These are phyloP conservation scores for Cadophora malorum DNA, from an alignment of 2,329 filamentous ascomycete species.

Conservation along the genomic window DNA sequence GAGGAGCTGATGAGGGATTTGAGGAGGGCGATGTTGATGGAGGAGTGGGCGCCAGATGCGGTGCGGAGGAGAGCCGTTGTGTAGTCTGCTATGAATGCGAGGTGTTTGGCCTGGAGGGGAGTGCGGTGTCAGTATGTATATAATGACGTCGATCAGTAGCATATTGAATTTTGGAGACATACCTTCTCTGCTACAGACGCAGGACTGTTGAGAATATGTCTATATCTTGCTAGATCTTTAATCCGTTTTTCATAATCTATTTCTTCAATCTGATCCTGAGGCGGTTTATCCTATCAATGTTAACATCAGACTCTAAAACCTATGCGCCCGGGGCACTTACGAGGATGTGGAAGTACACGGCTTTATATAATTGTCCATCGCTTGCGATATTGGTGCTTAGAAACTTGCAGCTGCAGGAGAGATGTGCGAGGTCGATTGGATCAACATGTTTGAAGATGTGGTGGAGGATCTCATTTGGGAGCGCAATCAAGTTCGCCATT, in stretches of 20 bases:
- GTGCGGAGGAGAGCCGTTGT: constrained; percentile 34
- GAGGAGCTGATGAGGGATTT: constrained; percentile 2
- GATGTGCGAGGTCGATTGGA: constrained; percentile 59
- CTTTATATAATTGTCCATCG: constrained; percentile 66
- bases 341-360: constrained; percentile 63
- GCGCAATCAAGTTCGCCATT: constrained; percentile 19
- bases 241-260: constrained; percentile 20
- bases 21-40: constrained; percentile 54
- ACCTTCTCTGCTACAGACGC: constrained; percentile 19
- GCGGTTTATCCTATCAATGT: constrained; percentile 23
- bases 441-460: constrained; percentile 63
- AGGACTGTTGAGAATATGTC: constrained; percentile 19
- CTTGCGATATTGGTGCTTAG: constrained; percentile 61
- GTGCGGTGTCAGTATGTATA: not conserved
- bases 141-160: not conserved
- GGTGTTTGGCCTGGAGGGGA: not conserved
- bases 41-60: constrained; percentile 49
- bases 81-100: constrained; percentile 7
- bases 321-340: constrained; percentile 47
- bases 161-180: not conserved
- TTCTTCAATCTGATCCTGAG: not conserved
- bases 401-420: constrained; percentile 58
- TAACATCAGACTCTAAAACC: not conserved
- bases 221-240: constrained; percentile 13
- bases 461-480: constrained; percentile 68